phyloP scores from a whole-genome alignment of 1,284 basidiomycete genomes.

The Mixia osmundae region DNA sequence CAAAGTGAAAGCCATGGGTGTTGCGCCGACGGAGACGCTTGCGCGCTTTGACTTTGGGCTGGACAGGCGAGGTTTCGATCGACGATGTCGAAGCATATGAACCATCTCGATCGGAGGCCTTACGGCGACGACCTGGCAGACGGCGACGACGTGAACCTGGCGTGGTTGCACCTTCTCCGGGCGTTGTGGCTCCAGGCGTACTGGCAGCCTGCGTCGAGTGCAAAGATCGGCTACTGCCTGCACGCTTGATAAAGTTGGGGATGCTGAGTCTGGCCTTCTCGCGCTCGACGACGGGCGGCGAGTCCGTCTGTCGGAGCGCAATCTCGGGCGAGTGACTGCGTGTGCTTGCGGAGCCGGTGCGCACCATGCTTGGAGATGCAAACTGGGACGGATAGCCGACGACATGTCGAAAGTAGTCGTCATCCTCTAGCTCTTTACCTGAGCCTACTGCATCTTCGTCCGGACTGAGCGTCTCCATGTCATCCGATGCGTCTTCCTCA shows the following conservation, averaged over 20 bases:
- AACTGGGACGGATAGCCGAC: background rate
- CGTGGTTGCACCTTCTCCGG: too few relatives aligned
- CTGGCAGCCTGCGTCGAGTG: background rate
- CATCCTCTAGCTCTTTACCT: background rate
- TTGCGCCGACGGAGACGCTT: constrained; percentile 15
- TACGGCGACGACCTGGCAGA: background rate
- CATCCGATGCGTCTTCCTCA: constrained; percentile 1
- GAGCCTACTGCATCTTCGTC: too few relatives aligned
- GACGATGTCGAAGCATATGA: background rate
- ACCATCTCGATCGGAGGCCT: background rate
- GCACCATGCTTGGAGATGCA: background rate
- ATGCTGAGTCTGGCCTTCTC: background rate
- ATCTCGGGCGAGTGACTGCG: background rate
- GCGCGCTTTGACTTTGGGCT: constrained; percentile 7
- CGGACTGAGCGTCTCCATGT: constrained; percentile 4
- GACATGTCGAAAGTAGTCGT: background rate
- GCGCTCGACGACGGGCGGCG: background rate
- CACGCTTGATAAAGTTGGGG: background rate
- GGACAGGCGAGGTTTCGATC: constrained; percentile 7
- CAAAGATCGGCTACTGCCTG: background rate
- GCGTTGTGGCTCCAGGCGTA: constrained; percentile 2
- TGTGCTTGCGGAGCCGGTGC: background rate
- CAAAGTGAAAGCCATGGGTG: constrained; percentile 37
- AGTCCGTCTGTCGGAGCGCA: background rate
- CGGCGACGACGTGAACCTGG: too few relatives aligned